Evolutionary conservation across 495 filamentous ascomycete genomes (phyloP), one percentile per base, ranked within the genome.

Genomic region (Daldinia decipiens): DNA sequence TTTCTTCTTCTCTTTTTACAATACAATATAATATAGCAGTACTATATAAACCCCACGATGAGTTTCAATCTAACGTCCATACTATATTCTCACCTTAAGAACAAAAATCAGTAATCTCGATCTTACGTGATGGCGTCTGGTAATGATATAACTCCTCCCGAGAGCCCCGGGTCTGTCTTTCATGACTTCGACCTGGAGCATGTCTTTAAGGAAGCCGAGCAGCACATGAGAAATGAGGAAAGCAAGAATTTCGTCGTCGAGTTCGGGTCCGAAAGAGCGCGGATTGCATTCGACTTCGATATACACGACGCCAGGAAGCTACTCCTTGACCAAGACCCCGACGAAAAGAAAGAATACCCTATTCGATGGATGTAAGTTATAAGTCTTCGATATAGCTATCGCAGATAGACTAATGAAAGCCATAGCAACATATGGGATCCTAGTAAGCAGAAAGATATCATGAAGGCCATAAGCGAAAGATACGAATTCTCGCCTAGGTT

Each of bases 351-450:
- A 26, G 51, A 58, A 13, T 73, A 75, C 38, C 79, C 80, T 36
- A 76, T 83, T 5, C 76, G 91, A 76, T 94, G 91, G 92, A 92
- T 93, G 87, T 90, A 82, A 76, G 86, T 76, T 57, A 7, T 51
- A 19, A 2, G 32, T 21, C 31, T 38, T 47, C n/a, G 9, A 40
- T 24, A 32, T 31, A 43, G 11, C 59, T 24, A 5, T 12, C 2
- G n/a, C 31, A 2, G 7, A 74, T 39, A 71, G 34, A 43, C 73
- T 72, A 36, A 70, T 13, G 32, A 2, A 19, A 6, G 31, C 11
- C 38, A 39, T 62, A 91, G 89, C 60, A 91, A 93, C 69, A 85
- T 93, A n/a, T 94, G 90, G 90, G 79, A 83, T 53, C 91, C 91
- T 9, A 86, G 88, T 66, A 74, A 80, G 31, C 90, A 94, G 66